Conservation (phyloP, 805 yeast genomes). For the Hanseniaspora taiwanica region DNA sequence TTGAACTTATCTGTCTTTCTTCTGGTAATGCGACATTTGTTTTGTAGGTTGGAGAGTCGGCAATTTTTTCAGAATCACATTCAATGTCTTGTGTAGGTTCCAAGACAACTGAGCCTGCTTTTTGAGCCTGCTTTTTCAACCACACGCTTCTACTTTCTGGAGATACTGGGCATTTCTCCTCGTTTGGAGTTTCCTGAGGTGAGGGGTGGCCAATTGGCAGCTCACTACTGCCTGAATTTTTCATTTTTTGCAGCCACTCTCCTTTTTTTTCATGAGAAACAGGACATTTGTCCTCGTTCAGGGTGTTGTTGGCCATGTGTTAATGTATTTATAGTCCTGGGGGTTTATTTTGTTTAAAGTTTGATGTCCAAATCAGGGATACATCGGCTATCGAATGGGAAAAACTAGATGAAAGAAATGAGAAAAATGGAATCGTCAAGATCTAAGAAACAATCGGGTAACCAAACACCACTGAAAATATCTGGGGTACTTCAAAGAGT, state of each 20-base stretch:
- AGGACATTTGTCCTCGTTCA: constrained; percentile 39
- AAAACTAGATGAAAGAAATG: too few relatives aligned
- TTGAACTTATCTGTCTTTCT: constrained; percentile 68
- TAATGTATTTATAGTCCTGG: too few relatives aligned
- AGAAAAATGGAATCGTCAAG: too few relatives aligned
- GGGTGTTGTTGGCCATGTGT: too few relatives aligned
- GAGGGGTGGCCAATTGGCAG: constrained; percentile 1
- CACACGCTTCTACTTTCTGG: constrained; percentile 46
- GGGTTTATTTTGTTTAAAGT: too few relatives aligned
- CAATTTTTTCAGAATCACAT: constrained; percentile 36
- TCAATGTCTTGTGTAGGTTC: constrained; percentile 15
- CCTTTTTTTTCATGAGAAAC: constrained; percentile 50
- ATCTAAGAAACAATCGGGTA: too few relatives aligned
- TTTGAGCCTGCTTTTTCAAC: constrained; percentile 23
- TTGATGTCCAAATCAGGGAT: too few relatives aligned
- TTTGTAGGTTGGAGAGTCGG: constrained; percentile 21
- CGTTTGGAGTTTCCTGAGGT: constrained; percentile 10
- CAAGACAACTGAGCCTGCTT: constrained; percentile 12
- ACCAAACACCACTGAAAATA: too few relatives aligned
- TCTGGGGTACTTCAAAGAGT: too few relatives aligned
- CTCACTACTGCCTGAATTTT: constrained; percentile 1
- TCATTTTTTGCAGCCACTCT: constrained; percentile 33
- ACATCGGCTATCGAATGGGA: too few relatives aligned
- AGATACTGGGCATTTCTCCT: constrained; percentile 54
- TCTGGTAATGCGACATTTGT: constrained; percentile 39